phyloP scores from a whole-genome alignment of 768 basidiomycete species.

The Tylopilus subfusipes region DNA sequence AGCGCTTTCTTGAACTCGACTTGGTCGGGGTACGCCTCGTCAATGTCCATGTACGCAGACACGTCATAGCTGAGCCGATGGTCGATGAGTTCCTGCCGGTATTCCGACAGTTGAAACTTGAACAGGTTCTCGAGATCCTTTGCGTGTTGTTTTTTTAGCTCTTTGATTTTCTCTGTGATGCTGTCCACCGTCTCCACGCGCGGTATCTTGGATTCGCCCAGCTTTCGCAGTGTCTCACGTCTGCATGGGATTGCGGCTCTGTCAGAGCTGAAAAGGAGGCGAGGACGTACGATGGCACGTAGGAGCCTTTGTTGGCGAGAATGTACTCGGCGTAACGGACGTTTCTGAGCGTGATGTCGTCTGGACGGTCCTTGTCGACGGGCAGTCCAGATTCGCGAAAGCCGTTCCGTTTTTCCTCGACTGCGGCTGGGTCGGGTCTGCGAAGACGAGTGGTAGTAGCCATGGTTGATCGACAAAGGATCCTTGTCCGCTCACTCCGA shows the following conservation, averaged over 20 bases:
- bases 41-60: slow-evolving; percentile 29
- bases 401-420: slow-evolving; percentile 17
- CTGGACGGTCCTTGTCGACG: slow-evolving; percentile 16
- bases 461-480: background rate
- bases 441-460: slow-evolving; percentile 6
- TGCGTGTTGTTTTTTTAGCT: slow-evolving; percentile 29
- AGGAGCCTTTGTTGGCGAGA: slow-evolving; percentile 37
- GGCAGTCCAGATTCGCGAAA: slow-evolving; percentile 17
- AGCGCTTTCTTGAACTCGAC: slow-evolving; percentile 26
- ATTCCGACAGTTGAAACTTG: slow-evolving; percentile 29
- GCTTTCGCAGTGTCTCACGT: slow-evolving; percentile 19
- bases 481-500: slow-evolving; percentile 15
- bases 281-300: slow-evolving; percentile 39
- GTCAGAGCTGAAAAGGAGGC: background rate
- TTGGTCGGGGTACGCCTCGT: slow-evolving; percentile 22
- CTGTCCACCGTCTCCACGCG: slow-evolving; percentile 25
- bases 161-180: slow-evolving; percentile 28
- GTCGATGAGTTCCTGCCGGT: slow-evolving; percentile 34
- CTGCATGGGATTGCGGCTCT: slow-evolving; percentile 2
- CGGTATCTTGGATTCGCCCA: slow-evolving; percentile 11
- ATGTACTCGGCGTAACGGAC: slow-evolving; percentile 39
- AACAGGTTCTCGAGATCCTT: slow-evolving; percentile 31
- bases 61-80: slow-evolving; percentile 22
- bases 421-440: slow-evolving; percentile 6
- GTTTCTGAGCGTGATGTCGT: slow-evolving; percentile 27